Conservation (phyloP, 1,284 basidiomycete species). For the Rugosomyces carneus region DNA sequence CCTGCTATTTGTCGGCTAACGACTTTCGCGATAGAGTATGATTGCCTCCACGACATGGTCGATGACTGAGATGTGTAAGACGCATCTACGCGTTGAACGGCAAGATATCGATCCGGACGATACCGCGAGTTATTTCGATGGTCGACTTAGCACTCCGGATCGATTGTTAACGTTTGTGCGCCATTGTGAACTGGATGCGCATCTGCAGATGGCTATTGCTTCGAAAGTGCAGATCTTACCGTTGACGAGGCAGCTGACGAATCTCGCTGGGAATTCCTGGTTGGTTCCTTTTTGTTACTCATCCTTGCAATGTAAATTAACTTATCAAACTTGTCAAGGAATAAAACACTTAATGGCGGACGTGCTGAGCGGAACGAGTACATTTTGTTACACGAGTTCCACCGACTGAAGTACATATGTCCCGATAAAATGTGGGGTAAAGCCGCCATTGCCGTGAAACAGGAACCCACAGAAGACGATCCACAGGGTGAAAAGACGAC, state of each 20-base stretch:
- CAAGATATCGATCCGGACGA: conserved; percentile 97
- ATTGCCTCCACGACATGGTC: conserved; percentile 97
- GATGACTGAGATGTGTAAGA: conserved; percentile 92
- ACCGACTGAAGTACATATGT: conserved; percentile 92
- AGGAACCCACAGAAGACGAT: conserved; percentile 61
- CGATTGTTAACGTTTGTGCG: conserved; percentile 83
- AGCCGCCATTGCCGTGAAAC: conserved; percentile 56
- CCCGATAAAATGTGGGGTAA: conserved; percentile 92
- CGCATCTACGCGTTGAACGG: conserved; percentile 80
- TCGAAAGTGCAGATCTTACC: conserved; percentile 74
- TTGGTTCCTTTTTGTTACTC: conserved; percentile 39
- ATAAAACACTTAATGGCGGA: conserved; percentile 91
- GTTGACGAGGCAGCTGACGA: conserved; percentile 91
- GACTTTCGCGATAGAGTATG: conserved; percentile 59
- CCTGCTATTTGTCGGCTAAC: conserved; percentile 2
- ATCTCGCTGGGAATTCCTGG: conserved; percentile 98
- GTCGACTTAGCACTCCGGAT: conserved; percentile 72
- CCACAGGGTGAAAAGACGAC: conserved; percentile 46
- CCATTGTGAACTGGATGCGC: conserved; percentile 91
- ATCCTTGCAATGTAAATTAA: no score
- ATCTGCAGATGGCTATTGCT: conserved; percentile 94
- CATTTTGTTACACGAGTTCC: conserved; percentile 98
- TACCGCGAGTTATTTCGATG: conserved; percentile 88
- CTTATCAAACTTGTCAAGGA: no score
- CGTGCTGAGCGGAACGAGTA: conserved; percentile 99